These are phyloP conservation scores for Drechslerella dactyloides DNA, from an alignment of 2,329 filamentous ascomycete genomes.

Conservation along the genomic window DNA sequence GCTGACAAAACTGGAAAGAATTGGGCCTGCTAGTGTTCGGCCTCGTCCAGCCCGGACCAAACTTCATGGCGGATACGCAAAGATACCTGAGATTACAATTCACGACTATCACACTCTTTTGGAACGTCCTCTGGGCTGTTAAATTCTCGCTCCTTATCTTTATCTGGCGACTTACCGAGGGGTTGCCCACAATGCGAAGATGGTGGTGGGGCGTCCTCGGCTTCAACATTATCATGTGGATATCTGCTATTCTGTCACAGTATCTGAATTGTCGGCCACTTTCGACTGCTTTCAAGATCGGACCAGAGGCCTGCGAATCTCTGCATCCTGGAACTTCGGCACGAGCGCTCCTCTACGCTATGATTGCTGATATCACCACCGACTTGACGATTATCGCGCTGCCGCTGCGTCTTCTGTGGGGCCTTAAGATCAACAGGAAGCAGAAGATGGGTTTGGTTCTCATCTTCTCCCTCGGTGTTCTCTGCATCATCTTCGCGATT, in stretches of 20 bases:
- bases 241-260: conserved; percentile 54
- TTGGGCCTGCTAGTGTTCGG: conserved; percentile 35
- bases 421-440: conserved; percentile 55
- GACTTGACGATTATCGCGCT: conserved; percentile 56
- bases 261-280: conserved; percentile 55
- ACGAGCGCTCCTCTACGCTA: conserved; percentile 54
- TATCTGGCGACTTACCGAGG: conserved; percentile 55
- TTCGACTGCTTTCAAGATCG: conserved; percentile 55
- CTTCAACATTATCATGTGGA: conserved; percentile 55
- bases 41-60: conserved; percentile 28
- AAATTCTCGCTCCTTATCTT: conserved; percentile 56
- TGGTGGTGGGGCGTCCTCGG: conserved; percentile 55
- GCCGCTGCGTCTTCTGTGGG: conserved; percentile 56
- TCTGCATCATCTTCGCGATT: conserved; percentile 56
- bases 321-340: conserved; percentile 44
- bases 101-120: conserved; percentile 56
- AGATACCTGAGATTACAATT: conserved; percentile 55
- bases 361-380: conserved; percentile 55
- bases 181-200: conserved; percentile 54
- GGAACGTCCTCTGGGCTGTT: conserved; percentile 56
- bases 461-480: conserved; percentile 55
- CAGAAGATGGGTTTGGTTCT: conserved; percentile 55
- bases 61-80: conserved; percentile 50
- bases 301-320: conserved; percentile 51
- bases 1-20: conserved; percentile 1